phyloP scores from a whole-genome alignment of 2,329 filamentous ascomycete species.

The Pleomassaria siparia region DNA sequence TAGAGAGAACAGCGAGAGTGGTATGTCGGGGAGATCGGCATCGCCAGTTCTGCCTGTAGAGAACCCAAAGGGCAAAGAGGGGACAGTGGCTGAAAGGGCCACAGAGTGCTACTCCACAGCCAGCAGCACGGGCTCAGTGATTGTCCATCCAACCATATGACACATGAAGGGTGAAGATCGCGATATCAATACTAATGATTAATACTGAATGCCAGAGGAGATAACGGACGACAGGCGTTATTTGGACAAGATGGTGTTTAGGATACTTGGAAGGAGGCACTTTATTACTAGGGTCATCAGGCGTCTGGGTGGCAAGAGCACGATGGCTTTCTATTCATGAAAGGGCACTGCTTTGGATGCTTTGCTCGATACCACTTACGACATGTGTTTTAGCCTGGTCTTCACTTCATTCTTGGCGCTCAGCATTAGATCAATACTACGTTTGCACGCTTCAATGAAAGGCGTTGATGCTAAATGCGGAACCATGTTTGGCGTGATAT shows the following conservation, averaged over 20 bases:
- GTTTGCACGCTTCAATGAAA: not conserved
- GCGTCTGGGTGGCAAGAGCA: not conserved
- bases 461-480: no score
- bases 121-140: slow-evolving; percentile 7
- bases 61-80: not conserved
- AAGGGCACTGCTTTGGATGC: slow-evolving; percentile 2
- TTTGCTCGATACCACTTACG: slow-evolving; percentile 8
- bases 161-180: not conserved
- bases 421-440: not conserved
- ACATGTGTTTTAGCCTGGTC: slow-evolving; percentile 6
- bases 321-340: not conserved
- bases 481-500: not conserved
- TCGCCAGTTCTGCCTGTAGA: slow-evolving; percentile 11
- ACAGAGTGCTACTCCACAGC: slow-evolving; percentile 8
- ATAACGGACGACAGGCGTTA: not conserved
- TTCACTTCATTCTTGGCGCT: not conserved
- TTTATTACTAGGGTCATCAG: not conserved
- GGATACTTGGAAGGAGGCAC: not conserved
- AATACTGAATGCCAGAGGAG: not conserved
- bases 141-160: not conserved
- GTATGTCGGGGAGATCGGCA: slow-evolving; percentile 12
- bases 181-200: not conserved
- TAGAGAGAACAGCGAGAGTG: slow-evolving; percentile 37
- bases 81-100: slow-evolving; percentile 1
- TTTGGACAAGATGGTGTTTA: not conserved